Percentiles rank a stretch among this genome's conserved stretches.
These are phyloP conservation scores for Schwanniomyces etchellsii DNA, from an alignment of 1,139 yeast genomes.

Conservation along the genomic window DNA sequence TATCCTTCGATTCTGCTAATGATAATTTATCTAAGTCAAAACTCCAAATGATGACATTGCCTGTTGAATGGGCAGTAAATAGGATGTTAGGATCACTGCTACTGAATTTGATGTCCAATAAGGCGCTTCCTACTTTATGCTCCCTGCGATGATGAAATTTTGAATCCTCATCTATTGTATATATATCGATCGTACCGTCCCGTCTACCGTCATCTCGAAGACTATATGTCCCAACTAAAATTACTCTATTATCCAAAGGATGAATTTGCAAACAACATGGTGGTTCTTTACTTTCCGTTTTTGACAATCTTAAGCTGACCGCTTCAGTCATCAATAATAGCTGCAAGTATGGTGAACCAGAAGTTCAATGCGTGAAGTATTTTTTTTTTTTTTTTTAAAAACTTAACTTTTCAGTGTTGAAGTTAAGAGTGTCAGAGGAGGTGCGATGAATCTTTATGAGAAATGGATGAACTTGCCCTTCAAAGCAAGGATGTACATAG, in stretches of 20 bases:
- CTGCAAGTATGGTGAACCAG: too few species aligned
- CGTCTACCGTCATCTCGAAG: conserved; percentile 56
- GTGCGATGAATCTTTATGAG: conserved; percentile 30
- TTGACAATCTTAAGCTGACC: conserved; percentile 14
- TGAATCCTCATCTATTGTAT: conserved; percentile 19
- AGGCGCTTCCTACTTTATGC: conserved; percentile 51
- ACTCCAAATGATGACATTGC: conserved; percentile 64
- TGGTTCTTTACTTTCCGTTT: conserved; percentile 50
- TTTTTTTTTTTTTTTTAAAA: conserved; percentile 1
- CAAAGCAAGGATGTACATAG: conserved; percentile 48
- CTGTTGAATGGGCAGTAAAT: conserved; percentile 76
- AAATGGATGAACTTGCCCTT: conserved; percentile 49
- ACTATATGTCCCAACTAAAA: conserved; percentile 76
- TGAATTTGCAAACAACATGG: conserved; percentile 75
- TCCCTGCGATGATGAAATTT: conserved; percentile 3
- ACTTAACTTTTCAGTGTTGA: not conserved
- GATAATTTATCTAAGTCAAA: conserved; percentile 12
- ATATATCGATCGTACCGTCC: conserved; percentile 71
- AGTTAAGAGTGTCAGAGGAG: too few species aligned
- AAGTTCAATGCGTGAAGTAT: not conserved
- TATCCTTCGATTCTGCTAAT: conserved; percentile 11
- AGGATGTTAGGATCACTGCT: conserved; percentile 47
- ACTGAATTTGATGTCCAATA: conserved; percentile 67
- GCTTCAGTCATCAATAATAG: conserved; percentile 9
- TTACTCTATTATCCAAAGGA: conserved; percentile 40